Conservation (phyloP, 192 early-diverging fungal genomes). For the Backusella morwellensis region DNA sequence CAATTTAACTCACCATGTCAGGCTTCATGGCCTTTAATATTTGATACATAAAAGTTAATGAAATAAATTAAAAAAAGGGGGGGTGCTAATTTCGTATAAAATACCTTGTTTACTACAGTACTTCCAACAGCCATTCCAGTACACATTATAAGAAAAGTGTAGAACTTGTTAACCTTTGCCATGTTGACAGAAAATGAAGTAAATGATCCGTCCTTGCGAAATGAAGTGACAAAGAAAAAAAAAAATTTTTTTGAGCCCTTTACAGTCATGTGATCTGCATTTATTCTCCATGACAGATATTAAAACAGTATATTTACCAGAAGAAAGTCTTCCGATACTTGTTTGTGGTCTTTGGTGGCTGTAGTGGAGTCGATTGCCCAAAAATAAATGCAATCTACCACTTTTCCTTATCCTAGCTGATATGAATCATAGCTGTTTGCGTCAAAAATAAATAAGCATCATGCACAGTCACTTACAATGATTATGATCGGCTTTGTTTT, state of each 20-base stretch:
- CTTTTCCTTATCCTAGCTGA: too few relatives aligned
- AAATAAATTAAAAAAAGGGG: background rate
- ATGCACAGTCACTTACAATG: background rate
- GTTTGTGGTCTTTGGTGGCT: too few relatives aligned
- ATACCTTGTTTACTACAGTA: constrained; percentile 21
- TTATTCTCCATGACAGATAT: too few relatives aligned
- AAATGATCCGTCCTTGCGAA: background rate
- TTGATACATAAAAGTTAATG: background rate
- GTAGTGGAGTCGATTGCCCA: too few relatives aligned
- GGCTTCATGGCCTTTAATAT: constrained; percentile 8
- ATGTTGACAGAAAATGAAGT: background rate
- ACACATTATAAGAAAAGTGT: constrained; percentile 19
- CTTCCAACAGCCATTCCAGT: constrained; percentile 26
- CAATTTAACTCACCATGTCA: background rate
- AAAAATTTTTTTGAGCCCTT: too few relatives aligned
- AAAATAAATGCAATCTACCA: too few relatives aligned
- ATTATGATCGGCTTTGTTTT: background rate
- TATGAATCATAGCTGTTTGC: too few relatives aligned
- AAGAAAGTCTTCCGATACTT: too few relatives aligned
- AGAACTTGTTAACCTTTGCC: constrained; percentile 10
- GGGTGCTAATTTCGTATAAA: background rate
- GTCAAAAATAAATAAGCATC: background rate
- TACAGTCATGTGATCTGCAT: too few relatives aligned
- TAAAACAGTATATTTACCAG: too few relatives aligned
- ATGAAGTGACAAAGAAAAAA: too few relatives aligned